Conservation (phyloP, 176 grass and related monocot genomes). For the Eragrostis nindensis region DNA sequence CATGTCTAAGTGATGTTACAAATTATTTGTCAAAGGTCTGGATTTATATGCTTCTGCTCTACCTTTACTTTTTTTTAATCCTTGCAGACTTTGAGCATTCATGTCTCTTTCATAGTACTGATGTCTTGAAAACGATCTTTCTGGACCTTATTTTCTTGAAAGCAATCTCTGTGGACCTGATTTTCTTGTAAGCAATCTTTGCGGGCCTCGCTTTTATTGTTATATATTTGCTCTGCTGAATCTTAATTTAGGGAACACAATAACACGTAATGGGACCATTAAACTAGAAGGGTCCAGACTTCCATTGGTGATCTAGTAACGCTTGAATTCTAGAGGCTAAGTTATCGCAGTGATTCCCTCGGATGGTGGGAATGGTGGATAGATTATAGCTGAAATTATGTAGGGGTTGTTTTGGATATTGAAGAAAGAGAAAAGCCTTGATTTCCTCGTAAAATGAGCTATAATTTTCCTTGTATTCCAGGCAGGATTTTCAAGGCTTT, state of each 20-base stretch:
- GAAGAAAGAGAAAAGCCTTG: neutral
- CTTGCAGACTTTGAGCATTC: slow-evolving; percentile 25
- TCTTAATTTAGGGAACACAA: neutral
- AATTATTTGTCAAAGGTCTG: slow-evolving; percentile 84
- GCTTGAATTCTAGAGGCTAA: slow-evolving; percentile 2
- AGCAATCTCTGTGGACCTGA: neutral
- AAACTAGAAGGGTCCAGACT: slow-evolving; percentile 27
- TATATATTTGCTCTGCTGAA: neutral
- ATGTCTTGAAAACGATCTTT: slow-evolving; percentile 27
- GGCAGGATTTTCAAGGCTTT: slow-evolving; percentile 6
- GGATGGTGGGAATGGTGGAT: neutral
- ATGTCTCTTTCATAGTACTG: neutral
- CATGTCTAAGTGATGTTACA: slow-evolving; percentile 78
- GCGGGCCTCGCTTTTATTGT: slow-evolving; percentile 19
- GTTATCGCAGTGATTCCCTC: neutral
- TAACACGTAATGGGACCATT: neutral
- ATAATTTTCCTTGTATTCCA: neutral
- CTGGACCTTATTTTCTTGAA: slow-evolving; percentile 21
- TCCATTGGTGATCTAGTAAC: neutral
- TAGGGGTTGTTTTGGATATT: slow-evolving; percentile 7
- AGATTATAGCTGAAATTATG: slow-evolving; percentile 6
- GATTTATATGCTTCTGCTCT: slow-evolving; percentile 9
- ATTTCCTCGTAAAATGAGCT: neutral
- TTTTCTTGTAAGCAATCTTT: neutral
- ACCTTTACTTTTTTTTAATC: slow-evolving; percentile 9